Percentiles rank a stretch among this genome's conserved stretches.
Conservation (phyloP, 1,284 basidiomycete species). For the Cystobasidium pallidum region DNA sequence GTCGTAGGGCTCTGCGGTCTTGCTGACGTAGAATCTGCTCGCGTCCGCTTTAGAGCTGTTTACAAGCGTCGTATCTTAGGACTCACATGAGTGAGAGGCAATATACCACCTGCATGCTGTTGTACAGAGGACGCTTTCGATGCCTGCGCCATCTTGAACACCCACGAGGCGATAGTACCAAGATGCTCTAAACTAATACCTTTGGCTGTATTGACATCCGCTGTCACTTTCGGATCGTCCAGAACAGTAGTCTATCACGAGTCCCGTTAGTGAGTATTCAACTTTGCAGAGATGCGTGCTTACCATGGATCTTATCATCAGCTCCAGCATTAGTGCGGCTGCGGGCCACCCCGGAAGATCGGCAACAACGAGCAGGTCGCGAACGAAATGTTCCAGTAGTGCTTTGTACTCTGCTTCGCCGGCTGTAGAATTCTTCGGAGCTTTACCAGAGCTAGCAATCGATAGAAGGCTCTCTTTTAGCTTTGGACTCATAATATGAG, state of each 20-base stretch:
- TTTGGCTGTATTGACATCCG: constrained; percentile 79
- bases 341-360: constrained; percentile 98
- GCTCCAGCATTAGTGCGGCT: constrained; percentile 74
- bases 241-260: constrained; percentile 68
- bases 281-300: constrained; percentile 46
- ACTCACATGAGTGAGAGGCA: constrained; percentile 3
- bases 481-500: not conserved
- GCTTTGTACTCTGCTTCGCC: constrained; percentile 81
- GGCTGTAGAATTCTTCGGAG: constrained; percentile 75
- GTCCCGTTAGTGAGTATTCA: constrained; percentile 33
- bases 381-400: constrained; percentile 86
- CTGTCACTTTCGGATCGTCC: constrained; percentile 74
- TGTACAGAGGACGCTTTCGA: not conserved
- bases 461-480: not conserved
- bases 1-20: constrained; percentile 64
- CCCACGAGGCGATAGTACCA: constrained; percentile 81
- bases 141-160: constrained; percentile 59
- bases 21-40: constrained; percentile 65
- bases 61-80: not conserved
- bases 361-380: constrained; percentile 82
- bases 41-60: not conserved
- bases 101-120: not conserved
- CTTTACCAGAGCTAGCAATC: constrained; percentile 71
- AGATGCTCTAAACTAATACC: constrained; percentile 88
- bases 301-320: constrained; percentile 81